Evolutionary conservation across 768 basidiomycete genomes (phyloP), one percentile per base, ranked within the genome.

Genomic region (Phaeotremella fagi): DNA sequence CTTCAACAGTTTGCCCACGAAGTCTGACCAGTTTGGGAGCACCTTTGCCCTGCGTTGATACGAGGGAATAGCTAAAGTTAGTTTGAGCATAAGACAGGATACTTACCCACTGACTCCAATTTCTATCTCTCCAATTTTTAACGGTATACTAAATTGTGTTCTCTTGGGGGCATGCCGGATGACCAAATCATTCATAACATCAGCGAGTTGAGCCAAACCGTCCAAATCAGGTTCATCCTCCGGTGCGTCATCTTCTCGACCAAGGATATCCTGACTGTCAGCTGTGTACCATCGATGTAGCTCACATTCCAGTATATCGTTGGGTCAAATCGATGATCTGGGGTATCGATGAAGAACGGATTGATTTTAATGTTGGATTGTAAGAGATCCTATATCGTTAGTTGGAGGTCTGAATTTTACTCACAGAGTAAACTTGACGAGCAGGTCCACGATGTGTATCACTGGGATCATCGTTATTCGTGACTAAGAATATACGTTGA

Each of bases 401-500:
- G 37, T 33, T 5, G 3, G 14, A 47, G 3, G 41, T n/a, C 12
- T 16, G 25, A 51, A n/a, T 22, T 16, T 20, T 23, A 55, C 62
- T 28, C 45, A 69, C 70, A 11, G 60, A 52, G 50, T 64, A 74
- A 0, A 64, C 55, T 3, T 69, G 72, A 36, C 65, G 57, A 1
- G 71, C 71, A 2, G 71, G 69, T 27, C 54, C 62, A 61, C 24
- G 50, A 47, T 4, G 29, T 24, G 24, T 48, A 52, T 25, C 69
- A 12, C 63, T 62, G 0, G 90, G 90, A 60, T 87, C 75, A 62
- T 91, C 90, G 60, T 87, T 84, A 68, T 98, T 86, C 0, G 95
- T 98, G 37, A 99, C 87, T 33, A 94, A 77, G 71, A 97, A 97
- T 0, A 98, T 81, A 4, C 91, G 84, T 69, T 94, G 92, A n/a